Conservation (phyloP, 495 filamentous ascomycete genomes). For the Hypoxylon lienhwacheense region DNA sequence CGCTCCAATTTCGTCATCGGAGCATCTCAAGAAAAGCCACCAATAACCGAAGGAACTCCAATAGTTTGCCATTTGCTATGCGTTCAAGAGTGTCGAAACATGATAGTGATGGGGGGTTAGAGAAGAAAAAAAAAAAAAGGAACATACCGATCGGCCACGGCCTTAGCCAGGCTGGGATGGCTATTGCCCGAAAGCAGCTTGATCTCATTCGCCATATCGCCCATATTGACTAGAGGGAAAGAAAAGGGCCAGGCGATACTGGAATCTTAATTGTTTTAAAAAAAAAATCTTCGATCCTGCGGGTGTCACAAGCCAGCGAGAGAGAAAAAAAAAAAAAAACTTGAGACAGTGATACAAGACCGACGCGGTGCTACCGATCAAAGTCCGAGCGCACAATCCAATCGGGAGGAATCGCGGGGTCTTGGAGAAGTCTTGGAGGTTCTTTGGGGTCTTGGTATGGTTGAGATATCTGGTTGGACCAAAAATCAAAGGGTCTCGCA, state of each 20-base stretch:
- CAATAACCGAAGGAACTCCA: constrained; percentile 18
- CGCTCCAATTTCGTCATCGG: constrained; percentile 25
- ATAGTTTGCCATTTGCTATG: not conserved
- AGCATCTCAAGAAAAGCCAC: constrained; percentile 8
- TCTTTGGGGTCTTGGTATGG: no score
- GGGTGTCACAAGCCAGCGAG: constrained; percentile 32
- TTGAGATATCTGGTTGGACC: constrained; percentile 30
- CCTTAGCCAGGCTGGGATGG: constrained; percentile 85
- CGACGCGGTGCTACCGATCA: constrained; percentile 23
- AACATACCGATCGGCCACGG: constrained; percentile 85
- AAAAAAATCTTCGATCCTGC: constrained; percentile 14
- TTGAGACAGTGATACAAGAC: constrained; percentile 15
- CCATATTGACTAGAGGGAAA: constrained; percentile 34
- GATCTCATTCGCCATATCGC: constrained; percentile 77
- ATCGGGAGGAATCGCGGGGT: constrained; percentile 36
- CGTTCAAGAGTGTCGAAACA: not conserved
- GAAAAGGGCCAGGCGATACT: constrained; percentile 6
- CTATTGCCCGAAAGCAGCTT: constrained; percentile 95
- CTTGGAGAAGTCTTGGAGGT: constrained; percentile 12
- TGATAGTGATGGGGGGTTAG: no score
- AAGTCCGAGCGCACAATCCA: constrained; percentile 26
- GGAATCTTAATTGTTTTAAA: constrained; percentile 23
- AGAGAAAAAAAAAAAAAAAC: constrained; percentile 30
- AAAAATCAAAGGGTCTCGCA: constrained; percentile 1
- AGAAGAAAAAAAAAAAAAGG: constrained; percentile 6